These are phyloP conservation scores for Entomortierella chlamydospora DNA, from an alignment of 192 early-diverging fungal genomes.

Conservation along the genomic window DNA sequence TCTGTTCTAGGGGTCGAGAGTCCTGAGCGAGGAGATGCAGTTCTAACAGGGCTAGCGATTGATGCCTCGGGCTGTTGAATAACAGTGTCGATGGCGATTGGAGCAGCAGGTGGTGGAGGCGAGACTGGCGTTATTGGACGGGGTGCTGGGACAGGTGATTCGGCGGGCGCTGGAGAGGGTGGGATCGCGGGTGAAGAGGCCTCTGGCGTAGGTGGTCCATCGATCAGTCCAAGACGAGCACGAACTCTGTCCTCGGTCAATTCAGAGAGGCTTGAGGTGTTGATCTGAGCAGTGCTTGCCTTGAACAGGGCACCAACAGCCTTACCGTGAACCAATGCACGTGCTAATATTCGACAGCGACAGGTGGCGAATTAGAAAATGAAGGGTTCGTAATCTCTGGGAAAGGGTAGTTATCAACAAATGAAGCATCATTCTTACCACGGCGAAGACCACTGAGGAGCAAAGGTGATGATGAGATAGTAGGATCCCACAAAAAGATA, in stretches of 20 bases:
- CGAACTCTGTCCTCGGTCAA: conserved; percentile 41
- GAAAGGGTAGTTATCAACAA: neutral
- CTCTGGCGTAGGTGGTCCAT: conserved; percentile 29
- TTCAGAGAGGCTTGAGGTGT: conserved; percentile 34
- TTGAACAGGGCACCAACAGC: conserved; percentile 68
- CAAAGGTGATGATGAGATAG: conserved; percentile 4
- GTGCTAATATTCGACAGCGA: conserved; percentile 49
- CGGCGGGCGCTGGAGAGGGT: conserved; percentile 12
- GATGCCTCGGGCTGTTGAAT: conserved; percentile 30
- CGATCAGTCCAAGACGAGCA: conserved; percentile 33
- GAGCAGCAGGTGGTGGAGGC: conserved; percentile 10
- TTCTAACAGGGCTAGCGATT: conserved; percentile 29
- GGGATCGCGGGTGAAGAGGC: conserved; percentile 30
- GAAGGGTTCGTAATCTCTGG: too few species aligned
- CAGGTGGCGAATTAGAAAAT: neutral
- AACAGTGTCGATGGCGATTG: conserved; percentile 20
- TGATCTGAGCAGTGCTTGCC: conserved; percentile 58
- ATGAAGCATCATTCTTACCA: conserved; percentile 44
- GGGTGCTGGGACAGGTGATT: conserved; percentile 33
- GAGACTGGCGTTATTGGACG: conserved; percentile 40
- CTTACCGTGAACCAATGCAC: conserved; percentile 72
- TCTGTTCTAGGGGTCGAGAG: conserved; percentile 45
- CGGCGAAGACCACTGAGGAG: conserved; percentile 60
- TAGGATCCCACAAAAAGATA: neutral
- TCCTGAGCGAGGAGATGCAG: conserved; percentile 40